Percentiles rank a stretch among this genome's conserved stretches.
These are phyloP conservation scores for Aspergillus ostianus DNA, from an alignment of 495 filamentous ascomycete genomes.

Conservation along the genomic window DNA sequence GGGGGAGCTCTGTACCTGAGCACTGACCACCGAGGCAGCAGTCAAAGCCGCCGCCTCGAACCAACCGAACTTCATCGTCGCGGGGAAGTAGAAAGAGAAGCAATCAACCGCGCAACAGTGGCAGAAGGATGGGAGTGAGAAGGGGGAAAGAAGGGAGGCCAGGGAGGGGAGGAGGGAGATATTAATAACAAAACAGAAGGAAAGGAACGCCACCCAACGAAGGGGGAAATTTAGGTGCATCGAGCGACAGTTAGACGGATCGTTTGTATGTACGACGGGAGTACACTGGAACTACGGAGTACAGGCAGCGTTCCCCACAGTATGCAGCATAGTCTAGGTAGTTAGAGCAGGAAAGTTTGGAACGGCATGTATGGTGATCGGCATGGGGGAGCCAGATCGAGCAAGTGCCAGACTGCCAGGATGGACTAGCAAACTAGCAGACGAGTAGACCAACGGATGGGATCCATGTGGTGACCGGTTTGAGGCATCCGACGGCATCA, in stretches of 20 bases:
- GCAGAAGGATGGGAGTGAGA: neutral
- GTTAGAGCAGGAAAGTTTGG: neutral
- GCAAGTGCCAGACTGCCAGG: neutral
- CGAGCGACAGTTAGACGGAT: neutral
- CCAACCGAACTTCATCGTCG: slow-evolving; percentile 43
- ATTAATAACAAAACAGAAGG: slow-evolving; percentile 5
- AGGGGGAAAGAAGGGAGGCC: slow-evolving; percentile 1
- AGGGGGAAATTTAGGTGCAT: slow-evolving; percentile 1
- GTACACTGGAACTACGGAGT: no score
- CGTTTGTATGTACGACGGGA: neutral
- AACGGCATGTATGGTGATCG: slow-evolving; percentile 3
- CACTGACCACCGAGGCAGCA: slow-evolving; percentile 38
- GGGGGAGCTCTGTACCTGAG: slow-evolving; percentile 22
- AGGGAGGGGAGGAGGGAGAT: slow-evolving; percentile 1
- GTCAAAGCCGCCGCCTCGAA: slow-evolving; percentile 34
- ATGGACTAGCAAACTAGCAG: neutral
- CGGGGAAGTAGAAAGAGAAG: slow-evolving; percentile 9
- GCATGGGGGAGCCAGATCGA: slow-evolving; percentile 6
- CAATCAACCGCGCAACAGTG: neutral
- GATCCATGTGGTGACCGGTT: no score
- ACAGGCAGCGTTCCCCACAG: neutral
- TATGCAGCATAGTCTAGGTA: neutral
- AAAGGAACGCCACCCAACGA: neutral
- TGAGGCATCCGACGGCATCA: neutral
- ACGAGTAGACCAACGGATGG: no score